Evolutionary conservation across 768 basidiomycete species (phyloP).

Genomic region (Suillus plorans): DNA sequence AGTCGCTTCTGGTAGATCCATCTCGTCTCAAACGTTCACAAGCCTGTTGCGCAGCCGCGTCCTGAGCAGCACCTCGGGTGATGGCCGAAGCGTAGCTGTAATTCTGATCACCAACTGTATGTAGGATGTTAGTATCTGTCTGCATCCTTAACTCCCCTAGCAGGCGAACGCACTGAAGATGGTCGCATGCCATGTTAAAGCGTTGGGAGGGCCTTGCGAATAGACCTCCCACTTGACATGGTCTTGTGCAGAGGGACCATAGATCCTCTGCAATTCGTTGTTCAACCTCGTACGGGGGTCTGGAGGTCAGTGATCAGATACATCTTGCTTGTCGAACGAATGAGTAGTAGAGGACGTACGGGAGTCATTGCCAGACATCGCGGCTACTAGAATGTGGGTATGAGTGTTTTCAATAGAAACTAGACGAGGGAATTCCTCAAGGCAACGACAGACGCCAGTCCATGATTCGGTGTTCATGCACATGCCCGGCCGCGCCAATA

Average conservation of each 20-base stretch:
- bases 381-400: background rate
- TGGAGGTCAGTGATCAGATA: background rate
- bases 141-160: background rate
- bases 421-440: background rate
- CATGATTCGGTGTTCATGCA: background rate
- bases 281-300: background rate
- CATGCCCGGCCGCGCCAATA: background rate
- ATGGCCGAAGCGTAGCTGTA: background rate
- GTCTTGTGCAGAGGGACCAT: rapidly evolving
- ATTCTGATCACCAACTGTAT: background rate
- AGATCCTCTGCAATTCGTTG: background rate
- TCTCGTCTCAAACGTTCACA: background rate
- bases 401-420: background rate
- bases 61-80: background rate
- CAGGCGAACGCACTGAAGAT: background rate
- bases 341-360: too few relatives aligned
- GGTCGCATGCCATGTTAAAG: background rate
- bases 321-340: background rate
- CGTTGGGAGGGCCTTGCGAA: background rate
- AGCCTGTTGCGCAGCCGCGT: background rate
- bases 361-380: background rate
- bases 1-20: too few relatives aligned
- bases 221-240: background rate
- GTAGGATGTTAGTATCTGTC: background rate
- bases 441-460: background rate